phyloP scores from a whole-genome alignment of 768 basidiomycete genomes.

The Dacryopinax spathularia region DNA sequence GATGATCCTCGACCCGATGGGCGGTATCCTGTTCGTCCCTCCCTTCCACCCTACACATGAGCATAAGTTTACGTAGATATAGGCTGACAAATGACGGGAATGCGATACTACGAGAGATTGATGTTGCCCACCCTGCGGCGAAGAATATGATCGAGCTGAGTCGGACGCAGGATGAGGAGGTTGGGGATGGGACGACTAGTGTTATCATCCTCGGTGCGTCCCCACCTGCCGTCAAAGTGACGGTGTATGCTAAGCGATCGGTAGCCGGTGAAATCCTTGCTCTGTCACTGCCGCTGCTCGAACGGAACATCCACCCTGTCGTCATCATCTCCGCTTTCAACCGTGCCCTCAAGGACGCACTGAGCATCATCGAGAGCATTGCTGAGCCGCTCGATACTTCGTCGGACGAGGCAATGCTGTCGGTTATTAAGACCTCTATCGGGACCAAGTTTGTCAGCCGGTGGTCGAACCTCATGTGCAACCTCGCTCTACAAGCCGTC shows the following conservation, averaged over 20 bases:
- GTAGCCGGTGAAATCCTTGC: slow-evolving; percentile 93
- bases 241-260: not conserved
- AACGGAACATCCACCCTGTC: slow-evolving; percentile 95
- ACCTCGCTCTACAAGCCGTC: slow-evolving; percentile 82
- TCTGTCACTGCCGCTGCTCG: slow-evolving; percentile 80
- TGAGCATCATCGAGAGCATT: slow-evolving; percentile 75
- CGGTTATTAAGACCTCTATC: slow-evolving; percentile 94
- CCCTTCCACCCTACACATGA: too few species aligned
- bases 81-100: slow-evolving; percentile 99
- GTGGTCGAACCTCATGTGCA: slow-evolving; percentile 97
- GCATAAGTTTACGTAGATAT: not conserved
- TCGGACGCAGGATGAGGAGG: slow-evolving; percentile 96
- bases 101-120: slow-evolving; percentile 94
- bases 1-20: slow-evolving; percentile 99
- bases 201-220: slow-evolving; percentile 86
- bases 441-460: slow-evolving; percentile 95
- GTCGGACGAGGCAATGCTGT: slow-evolving; percentile 82
- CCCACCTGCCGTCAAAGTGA: not conserved
- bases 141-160: slow-evolving; percentile 99
- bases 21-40: slow-evolving; percentile 76
- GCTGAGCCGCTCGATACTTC: slow-evolving; percentile 79
- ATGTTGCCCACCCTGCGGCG: slow-evolving; percentile 95
- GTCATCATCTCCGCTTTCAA: slow-evolving; percentile 98
- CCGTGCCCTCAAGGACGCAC: slow-evolving; percentile 83
- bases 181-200: slow-evolving; percentile 95